Conservation (phyloP, 495 filamentous ascomycete genomes). For the Penicillium riverlandense region DNA sequence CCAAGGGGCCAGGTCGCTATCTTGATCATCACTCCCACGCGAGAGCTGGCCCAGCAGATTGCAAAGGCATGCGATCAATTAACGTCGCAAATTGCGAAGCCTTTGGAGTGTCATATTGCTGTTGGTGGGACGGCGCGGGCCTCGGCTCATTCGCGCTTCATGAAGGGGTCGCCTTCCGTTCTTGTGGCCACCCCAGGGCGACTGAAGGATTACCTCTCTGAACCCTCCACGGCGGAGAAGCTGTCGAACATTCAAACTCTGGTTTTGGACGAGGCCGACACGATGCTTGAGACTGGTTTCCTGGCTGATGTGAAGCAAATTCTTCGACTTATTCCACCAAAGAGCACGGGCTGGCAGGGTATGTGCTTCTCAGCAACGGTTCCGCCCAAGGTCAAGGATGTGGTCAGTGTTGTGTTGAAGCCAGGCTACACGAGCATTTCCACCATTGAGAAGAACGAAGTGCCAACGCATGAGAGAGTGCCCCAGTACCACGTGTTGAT, state of each 20-base stretch:
- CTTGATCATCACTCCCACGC: conserved; percentile 57
- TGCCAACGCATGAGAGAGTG: conserved; percentile 54
- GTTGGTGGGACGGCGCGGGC: conserved; percentile 47
- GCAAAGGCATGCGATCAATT: conserved; percentile 49
- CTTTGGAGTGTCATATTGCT: conserved; percentile 43
- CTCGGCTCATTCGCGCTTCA: conserved; percentile 37
- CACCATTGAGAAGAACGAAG: conserved; percentile 53
- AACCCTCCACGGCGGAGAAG: conserved; percentile 30
- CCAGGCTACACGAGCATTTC: conserved; percentile 53
- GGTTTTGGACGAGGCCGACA: conserved; percentile 62
- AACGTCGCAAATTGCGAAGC: conserved; percentile 32
- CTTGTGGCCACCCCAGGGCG: conserved; percentile 59
- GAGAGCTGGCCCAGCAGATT: conserved; percentile 62
- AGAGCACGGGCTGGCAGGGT: conserved; percentile 51
- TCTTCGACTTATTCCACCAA: conserved; percentile 48
- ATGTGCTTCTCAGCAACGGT: conserved; percentile 72
- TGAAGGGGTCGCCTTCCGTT: conserved; percentile 42
- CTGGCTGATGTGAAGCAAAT: conserved; percentile 51
- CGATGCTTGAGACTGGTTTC: conserved; percentile 58
- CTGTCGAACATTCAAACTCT: conserved; percentile 49
- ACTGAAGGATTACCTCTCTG: conserved; percentile 53
- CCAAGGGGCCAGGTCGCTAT: conserved; percentile 48
- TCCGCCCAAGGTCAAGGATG: conserved; percentile 53
- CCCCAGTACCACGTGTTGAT: conserved; percentile 53
- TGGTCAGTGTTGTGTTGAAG: conserved; percentile 49